These are phyloP conservation scores for Xylariaceae sp. DNA, from an alignment of 2,329 filamentous ascomycete genomes.

Conservation along the genomic window DNA sequence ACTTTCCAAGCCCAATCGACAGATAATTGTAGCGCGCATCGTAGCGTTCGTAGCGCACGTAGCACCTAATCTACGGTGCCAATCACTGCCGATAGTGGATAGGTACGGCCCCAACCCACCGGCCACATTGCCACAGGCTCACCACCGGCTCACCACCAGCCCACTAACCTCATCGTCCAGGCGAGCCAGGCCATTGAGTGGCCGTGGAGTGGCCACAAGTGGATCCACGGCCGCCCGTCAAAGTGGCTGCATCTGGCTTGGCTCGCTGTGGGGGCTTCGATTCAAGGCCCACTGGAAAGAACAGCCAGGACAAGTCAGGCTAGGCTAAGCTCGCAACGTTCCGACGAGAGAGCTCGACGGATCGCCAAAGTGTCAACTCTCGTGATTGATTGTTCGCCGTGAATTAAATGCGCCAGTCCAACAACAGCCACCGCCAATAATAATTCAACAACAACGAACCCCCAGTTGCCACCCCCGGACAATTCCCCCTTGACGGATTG, in stretches of 20 bases:
- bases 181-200: neutral
- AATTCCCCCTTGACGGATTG: neutral
- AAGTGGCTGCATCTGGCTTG: neutral
- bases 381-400: conserved; percentile 6
- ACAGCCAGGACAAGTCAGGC: neutral
- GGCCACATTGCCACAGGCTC: neutral
- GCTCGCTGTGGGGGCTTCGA: neutral
- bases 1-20: too few species aligned
- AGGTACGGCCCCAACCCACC: neutral
- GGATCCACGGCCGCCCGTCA: neutral
- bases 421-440: neutral
- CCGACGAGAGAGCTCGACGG: neutral
- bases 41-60: neutral
- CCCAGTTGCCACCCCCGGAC: neutral
- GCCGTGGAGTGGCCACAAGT: neutral
- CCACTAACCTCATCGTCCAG: neutral
- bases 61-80: neutral
- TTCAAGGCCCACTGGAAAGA: neutral
- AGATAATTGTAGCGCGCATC: neutral
- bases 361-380: neutral
- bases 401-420: neutral
- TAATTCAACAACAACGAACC: neutral
- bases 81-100: neutral
- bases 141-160: neutral
- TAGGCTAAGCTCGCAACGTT: neutral